Evolutionary conservation across 2,329 filamentous ascomycete species (phyloP), one percentile per base, ranked within the genome.

Genomic region (Sporothrix curviconia): DNA sequence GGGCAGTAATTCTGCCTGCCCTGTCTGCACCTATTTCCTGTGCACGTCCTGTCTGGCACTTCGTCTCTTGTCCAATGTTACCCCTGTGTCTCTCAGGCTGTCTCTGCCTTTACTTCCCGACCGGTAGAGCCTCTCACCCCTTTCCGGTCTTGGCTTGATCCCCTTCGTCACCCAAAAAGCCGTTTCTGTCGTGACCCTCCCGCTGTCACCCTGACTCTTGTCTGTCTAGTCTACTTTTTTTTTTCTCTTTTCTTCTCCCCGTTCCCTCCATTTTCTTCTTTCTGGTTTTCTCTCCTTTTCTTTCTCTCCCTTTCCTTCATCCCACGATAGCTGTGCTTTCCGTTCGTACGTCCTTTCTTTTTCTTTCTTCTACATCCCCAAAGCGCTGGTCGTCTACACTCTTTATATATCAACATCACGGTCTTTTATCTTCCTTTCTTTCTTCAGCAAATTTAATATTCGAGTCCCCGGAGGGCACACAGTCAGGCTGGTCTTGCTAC

Each of bases 381-480:
- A 77, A 78, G 76, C 76, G 71, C 76, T 76, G 76, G 76, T 77
- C 74, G 76, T 44, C 19, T 47, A n/a, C 39, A 61, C 60, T 25
- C 58, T 63, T 58, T 55, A n/a, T n/a, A n/a, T 50, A 42, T 58
- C 40, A 40, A 24, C 46, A 42, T 15, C 30, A 43, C 39, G 12
- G 7, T 37, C 19, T 22, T 30, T 36, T 25, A 34, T n/a, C 32
- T 49, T 51, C 47, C 44, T 47, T 47, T 57, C 25, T 40, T 17
- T 56, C 54, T 55, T 54, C 34, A 52, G 17, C 65, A 60, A 67
- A 69, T 70, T 64, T 71, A 69, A 68, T 70, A 39, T 32, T 51
- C 15, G 34, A 40, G 40, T 24, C 65, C 66, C 67, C 58, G 59
- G 64, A 65, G 63, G 64, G 65, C 62, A 52, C 66, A 70, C 68